Evolutionary conservation across 1,139 yeast species (phyloP).

Genomic region (Spencermartinsiella ligniputridi): DNA sequence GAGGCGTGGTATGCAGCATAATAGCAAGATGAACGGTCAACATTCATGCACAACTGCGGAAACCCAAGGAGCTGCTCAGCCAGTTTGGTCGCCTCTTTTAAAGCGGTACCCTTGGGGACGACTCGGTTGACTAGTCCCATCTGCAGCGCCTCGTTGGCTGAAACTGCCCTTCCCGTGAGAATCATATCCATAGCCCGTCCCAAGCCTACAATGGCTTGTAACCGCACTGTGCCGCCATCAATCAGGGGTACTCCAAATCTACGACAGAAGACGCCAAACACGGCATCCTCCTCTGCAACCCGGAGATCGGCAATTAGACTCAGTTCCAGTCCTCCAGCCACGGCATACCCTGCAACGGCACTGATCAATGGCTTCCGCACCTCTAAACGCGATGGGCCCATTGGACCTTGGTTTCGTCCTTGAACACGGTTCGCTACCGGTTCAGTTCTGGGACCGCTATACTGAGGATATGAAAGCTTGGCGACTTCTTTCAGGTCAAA

Average conservation of each 20-base stretch:
- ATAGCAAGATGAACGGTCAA: constrained; percentile 3
- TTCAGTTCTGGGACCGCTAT: background rate
- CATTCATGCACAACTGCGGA: constrained; percentile 4
- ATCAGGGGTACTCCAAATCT: constrained; percentile 51
- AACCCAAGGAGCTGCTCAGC: constrained; percentile 3
- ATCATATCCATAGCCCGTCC: constrained; percentile 46
- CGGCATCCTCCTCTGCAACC: constrained; percentile 47
- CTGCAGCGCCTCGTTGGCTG: constrained; percentile 42
- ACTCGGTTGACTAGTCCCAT: constrained; percentile 47
- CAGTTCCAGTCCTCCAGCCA: constrained; percentile 54
- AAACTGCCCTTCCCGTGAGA: constrained; percentile 43
- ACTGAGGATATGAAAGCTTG: background rate
- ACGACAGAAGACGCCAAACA: constrained; percentile 52
- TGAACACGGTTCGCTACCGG: background rate
- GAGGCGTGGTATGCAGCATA: background rate
- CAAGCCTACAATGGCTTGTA: constrained; percentile 45
- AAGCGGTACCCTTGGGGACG: constrained; percentile 18
- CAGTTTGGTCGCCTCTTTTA: constrained; percentile 9
- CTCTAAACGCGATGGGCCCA: background rate
- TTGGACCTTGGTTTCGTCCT: background rate
- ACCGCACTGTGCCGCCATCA: constrained; percentile 50
- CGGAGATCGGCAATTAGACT: constrained; percentile 51
- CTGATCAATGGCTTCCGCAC: constrained; percentile 43
- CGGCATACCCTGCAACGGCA: constrained; percentile 50
- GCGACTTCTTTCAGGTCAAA: background rate